A percentile compares a stretch with the other conserved stretches of the same genome.
Evolutionary conservation across 148 eudicot genomes (phyloP).

Genomic region (Diospyros lotus): DNA sequence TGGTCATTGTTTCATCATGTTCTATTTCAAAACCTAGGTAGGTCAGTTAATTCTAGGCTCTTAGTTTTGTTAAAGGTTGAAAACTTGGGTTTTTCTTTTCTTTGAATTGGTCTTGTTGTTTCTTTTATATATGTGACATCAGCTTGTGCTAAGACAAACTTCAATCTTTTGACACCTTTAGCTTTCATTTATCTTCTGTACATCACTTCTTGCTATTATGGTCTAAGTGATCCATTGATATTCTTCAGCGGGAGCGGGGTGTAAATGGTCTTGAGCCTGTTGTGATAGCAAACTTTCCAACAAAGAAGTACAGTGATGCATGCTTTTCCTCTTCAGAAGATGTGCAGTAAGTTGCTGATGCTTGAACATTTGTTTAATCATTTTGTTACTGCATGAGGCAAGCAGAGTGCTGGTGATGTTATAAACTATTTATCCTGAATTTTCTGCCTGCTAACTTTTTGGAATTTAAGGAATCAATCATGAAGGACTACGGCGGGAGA

Average conservation of each 20-base stretch:
- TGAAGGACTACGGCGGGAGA: neutral
- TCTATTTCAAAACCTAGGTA: too few species aligned
- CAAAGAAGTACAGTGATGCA: constrained; percentile 61
- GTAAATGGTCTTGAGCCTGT: constrained; percentile 69
- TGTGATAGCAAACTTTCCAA: constrained; percentile 66
- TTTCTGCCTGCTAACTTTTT: neutral
- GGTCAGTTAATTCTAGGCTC: neutral
- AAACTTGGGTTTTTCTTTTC: neutral
- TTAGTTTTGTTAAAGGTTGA: neutral
- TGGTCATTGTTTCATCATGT: too few species aligned
- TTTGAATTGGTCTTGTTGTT: neutral
- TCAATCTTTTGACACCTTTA: neutral
- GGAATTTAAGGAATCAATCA: neutral
- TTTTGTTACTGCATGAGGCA: neutral
- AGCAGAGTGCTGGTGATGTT: neutral
- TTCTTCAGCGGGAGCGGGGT: constrained; percentile 78
- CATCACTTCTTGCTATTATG: neutral
- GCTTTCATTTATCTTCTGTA: neutral
- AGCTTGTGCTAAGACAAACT: neutral
- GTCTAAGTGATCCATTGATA: constrained; percentile 4
- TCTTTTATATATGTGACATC: neutral
- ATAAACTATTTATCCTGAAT: neutral
- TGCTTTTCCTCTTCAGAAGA: constrained; percentile 55
- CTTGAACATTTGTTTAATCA: neutral
- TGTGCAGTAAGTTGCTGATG: constrained; percentile 59